Base-by-base conservation (phyloP, 139 green algal genomes). In the Closterium sp. region DNA sequence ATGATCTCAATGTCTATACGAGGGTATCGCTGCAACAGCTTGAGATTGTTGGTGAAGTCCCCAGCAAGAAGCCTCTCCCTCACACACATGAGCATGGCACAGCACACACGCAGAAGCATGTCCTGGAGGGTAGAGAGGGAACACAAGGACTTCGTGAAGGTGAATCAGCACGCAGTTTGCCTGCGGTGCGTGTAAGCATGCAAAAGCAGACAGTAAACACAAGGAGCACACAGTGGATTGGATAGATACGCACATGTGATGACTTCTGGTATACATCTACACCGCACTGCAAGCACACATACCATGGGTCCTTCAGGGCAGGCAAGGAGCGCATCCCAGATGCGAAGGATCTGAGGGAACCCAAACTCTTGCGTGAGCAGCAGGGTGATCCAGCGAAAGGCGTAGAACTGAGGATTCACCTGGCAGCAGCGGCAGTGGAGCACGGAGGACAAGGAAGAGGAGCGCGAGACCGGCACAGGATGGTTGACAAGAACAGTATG, bases 321-420 rank as follows among this genome's bases (percentile, higher is more conserved):
- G 88, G 33, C 64, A 1, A 95, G 36, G 10, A 95, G 88, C 28
- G 90, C 87, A 90, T 95, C 98, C 97, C 97, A 99, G 23, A 99
- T 94, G 25, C 96, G 93, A 55, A 99, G 32, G 23, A 91, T 84
- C 38, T 94, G 97, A 0, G 96, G 96, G 86, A 99, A 97, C 0
- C 94, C 3, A 86, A 98, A 99, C 95, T 99, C 97, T 64, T 98
- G 97, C 2, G 96, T 96, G 84, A 98, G 93, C 36, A 98, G 92
- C 31, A 98, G 96, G 31, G 97, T 99, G 86, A 98, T 97, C 97
- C 98, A 99, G 34, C 98, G 95, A 92, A 99, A 99, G 7, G 97
- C 96, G 90, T 98, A 99, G 87, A 98, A 98, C 91, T 98, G 97
- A 0, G 97, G 96, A 90, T 97, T 95, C 28, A 99, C 95, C 96